A percentile compares a stretch with the other conserved stretches of the same genome.
These are phyloP conservation scores for Jacaranda mimosifolia DNA, from an alignment of 257 asterid genomes.

Conservation along the genomic window DNA sequence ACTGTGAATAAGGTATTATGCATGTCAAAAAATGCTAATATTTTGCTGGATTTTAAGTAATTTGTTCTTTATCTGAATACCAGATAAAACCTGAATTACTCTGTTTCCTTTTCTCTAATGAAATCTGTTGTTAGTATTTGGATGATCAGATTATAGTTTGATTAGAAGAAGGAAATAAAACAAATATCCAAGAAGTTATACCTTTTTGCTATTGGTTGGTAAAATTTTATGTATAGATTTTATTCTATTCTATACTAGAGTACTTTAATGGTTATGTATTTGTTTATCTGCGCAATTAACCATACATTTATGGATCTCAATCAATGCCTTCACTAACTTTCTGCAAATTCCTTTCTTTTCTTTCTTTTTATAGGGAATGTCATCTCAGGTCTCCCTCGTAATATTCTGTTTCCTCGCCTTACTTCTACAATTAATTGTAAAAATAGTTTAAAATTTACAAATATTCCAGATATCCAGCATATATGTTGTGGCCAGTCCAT, in stretches of 20 bases:
- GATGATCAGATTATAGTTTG: too few relatives aligned
- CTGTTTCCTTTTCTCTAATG: neutral
- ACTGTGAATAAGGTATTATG: neutral
- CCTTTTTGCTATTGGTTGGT: too few relatives aligned
- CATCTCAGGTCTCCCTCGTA: constrained; percentile 45
- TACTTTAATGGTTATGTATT: too few relatives aligned
- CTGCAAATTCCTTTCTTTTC: neutral
- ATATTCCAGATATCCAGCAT: too few relatives aligned
- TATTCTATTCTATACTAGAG: too few relatives aligned
- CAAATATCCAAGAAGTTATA: too few relatives aligned
- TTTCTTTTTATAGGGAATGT: constrained; percentile 37
- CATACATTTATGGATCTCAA: neutral
- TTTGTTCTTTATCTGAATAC: neutral
- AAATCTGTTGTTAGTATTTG: too few relatives aligned
- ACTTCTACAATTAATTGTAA: too few relatives aligned
- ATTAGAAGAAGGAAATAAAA: too few relatives aligned
- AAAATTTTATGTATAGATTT: too few relatives aligned
- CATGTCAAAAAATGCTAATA: neutral
- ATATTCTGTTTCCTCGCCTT: neutral
- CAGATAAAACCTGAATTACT: neutral
- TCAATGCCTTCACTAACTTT: neutral
- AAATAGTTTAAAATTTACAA: too few relatives aligned
- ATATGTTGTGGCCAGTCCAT: neutral
- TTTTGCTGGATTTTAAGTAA: neutral
- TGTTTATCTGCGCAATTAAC: too few relatives aligned